Conservation (phyloP, 176 grass and related monocot species). For the Zoysia japonica region DNA sequence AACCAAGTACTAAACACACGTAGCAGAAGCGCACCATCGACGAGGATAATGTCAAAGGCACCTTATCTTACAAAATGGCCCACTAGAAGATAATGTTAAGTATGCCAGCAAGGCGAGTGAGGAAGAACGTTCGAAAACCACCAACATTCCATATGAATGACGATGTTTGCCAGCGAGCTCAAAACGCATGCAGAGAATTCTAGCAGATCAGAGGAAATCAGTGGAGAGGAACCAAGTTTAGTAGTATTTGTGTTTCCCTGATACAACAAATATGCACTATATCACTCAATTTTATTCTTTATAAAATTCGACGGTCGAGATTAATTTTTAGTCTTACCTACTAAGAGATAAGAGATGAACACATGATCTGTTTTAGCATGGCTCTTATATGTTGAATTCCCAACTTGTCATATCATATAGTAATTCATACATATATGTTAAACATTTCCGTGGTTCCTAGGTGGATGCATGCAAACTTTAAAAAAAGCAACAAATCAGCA, state of each 20-base stretch:
- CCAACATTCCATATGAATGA: conserved; percentile 18
- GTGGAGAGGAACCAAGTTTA: background rate
- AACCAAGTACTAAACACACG: background rate
- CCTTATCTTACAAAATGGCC: conserved; percentile 27
- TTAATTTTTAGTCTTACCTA: too few relatives aligned
- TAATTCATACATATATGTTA: background rate
- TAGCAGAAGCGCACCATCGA: background rate
- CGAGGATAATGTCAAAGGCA: conserved; percentile 8
- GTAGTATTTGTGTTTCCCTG: background rate
- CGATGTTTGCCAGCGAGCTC: background rate
- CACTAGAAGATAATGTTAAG: conserved; percentile 39
- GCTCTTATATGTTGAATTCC: background rate
- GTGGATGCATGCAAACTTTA: too few relatives aligned
- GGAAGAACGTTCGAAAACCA: background rate
- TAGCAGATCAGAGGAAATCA: background rate
- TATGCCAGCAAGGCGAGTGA: conserved; percentile 16
- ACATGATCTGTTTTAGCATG: too few relatives aligned
- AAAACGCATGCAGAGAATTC: background rate
- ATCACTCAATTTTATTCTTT: background rate
- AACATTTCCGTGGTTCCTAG: too few relatives aligned
- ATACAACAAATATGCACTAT: background rate
- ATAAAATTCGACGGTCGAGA: too few relatives aligned
- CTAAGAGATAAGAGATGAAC: too few relatives aligned
- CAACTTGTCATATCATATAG: background rate
- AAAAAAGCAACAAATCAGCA: background rate